These are phyloP conservation scores for Biscutella laevigata DNA, from an alignment of 441 rosid species.

Conservation along the genomic window DNA sequence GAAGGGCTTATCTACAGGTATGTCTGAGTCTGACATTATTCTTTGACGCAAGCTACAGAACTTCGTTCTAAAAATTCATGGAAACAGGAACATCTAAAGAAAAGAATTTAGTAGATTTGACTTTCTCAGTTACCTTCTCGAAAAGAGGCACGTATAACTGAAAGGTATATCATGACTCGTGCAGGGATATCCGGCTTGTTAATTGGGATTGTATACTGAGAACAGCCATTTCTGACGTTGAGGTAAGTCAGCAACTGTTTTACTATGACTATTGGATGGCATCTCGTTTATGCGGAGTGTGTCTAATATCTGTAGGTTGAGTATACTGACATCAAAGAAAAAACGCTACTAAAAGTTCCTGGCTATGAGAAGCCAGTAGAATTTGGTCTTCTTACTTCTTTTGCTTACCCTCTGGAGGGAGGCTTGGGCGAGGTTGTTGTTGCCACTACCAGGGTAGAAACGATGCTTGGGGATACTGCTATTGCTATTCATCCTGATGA, in stretches of 20 bases:
- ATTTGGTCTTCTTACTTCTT: constrained; percentile 85
- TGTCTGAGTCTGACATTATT: neutral
- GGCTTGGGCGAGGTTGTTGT: constrained; percentile 81
- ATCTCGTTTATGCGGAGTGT: constrained; percentile 20
- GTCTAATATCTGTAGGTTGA: constrained; percentile 50
- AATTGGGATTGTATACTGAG: constrained; percentile 84
- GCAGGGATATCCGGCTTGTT: constrained; percentile 76
- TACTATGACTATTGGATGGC: neutral
- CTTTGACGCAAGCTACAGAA: neutral
- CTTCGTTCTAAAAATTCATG: neutral
- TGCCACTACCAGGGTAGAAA: constrained; percentile 94
- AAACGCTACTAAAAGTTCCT: constrained; percentile 57
- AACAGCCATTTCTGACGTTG: constrained; percentile 87
- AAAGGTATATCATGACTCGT: constrained; percentile 21
- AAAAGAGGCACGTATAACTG: neutral
- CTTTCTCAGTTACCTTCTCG: neutral
- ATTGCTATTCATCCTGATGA: constrained; percentile 91
- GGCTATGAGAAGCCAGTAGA: constrained; percentile 75
- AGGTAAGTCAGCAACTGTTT: constrained; percentile 40
- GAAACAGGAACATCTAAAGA: neutral
- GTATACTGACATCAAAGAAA: constrained; percentile 63
- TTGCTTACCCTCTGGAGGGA: constrained; percentile 83
- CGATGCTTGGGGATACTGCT: constrained; percentile 98
- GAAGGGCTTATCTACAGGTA: constrained; percentile 89
- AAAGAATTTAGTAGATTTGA: neutral